Evolutionary conservation across 208 protist genomes (phyloP), one percentile per base, ranked within the genome.

Genomic region (Acanthamoeba lenticulata): DNA sequence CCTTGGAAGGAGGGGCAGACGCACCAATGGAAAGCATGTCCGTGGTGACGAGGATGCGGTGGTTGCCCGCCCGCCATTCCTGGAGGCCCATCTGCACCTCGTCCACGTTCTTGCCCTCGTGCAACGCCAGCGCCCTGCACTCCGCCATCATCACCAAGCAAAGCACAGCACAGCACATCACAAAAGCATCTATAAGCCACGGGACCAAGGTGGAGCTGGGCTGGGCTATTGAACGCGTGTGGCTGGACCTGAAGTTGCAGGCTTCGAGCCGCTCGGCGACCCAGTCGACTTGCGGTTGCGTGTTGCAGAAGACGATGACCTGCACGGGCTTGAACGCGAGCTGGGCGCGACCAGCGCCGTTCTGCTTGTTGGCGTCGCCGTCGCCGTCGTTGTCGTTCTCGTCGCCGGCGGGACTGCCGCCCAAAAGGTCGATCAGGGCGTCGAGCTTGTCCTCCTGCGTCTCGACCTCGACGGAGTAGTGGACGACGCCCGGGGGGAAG

Each of bases 291-390:
- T 99, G 99, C 38, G 97, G 97, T 62, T 98, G 98, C 27, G 99
- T 99, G 96, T 99, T 99, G 96, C 98, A 99, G 97, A 99, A 99
- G 94, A 99, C 99, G 95, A 99, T 96, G 81, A 97, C 98, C 96
- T 98, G 97, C 40, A 97, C 98, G 55, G 99, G 96, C 0, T 99
- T 86, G n/a, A 95, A 38, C 21, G 11, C n/a, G 62, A 72, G 21
- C 29, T 7, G 7, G 62, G 17, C 29, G 52, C 52, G 52, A 34
- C 6, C n/a, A 72, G 7, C 17, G 24, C 29, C 1, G n/a, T 40
- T 7, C 55, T 11, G n/a, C 17, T 85, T 42, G 34, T 85, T 17
- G 6, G 38, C 74, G 11, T 17, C 44, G n/a, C 27, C 74, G 7
- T 36, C 44, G 0, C 5, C 13, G n/a, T 7, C 4, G 7, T 2